phyloP scores from a whole-genome alignment of 495 filamentous ascomycete species.

The Tuber calosporum region DNA sequence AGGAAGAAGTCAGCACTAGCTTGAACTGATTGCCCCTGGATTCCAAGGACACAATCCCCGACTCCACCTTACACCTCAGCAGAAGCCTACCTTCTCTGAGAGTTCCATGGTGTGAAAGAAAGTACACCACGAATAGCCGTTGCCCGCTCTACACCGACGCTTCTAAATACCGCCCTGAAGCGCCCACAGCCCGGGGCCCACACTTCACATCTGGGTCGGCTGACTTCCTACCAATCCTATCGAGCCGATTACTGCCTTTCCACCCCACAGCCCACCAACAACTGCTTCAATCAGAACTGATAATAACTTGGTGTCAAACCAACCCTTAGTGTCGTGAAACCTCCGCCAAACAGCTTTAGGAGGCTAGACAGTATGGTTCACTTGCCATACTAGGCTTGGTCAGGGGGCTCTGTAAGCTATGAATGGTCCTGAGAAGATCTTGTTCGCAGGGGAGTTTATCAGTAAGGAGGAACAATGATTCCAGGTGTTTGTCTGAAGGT shows the following conservation, averaged over 20 bases:
- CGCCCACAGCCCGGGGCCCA: not conserved
- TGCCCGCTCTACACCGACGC: not conserved
- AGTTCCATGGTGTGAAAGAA: not conserved
- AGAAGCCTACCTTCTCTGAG: not conserved
- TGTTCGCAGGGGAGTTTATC: not conserved
- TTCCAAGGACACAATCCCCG: not conserved
- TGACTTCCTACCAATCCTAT: not conserved
- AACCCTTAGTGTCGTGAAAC: not conserved
- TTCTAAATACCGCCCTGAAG: not conserved
- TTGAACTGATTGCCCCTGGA: not conserved
- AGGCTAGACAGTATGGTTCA: not conserved
- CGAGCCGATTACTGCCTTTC: not conserved
- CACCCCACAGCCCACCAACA: not conserved
- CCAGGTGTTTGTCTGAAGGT: not conserved
- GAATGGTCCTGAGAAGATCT: not conserved
- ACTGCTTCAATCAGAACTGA: not conserved
- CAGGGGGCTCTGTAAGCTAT: not conserved
- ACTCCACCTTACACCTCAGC: not conserved
- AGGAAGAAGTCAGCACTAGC: not conserved
- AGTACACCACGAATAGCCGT: not conserved
- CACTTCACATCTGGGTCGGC: not conserved
- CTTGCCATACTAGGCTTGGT: not conserved
- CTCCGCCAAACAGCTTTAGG: not conserved
- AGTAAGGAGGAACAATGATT: not conserved
- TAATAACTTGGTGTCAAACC: not conserved